phyloP scores from a whole-genome alignment of 257 asterid species.

The Fraxinus anomala region DNA sequence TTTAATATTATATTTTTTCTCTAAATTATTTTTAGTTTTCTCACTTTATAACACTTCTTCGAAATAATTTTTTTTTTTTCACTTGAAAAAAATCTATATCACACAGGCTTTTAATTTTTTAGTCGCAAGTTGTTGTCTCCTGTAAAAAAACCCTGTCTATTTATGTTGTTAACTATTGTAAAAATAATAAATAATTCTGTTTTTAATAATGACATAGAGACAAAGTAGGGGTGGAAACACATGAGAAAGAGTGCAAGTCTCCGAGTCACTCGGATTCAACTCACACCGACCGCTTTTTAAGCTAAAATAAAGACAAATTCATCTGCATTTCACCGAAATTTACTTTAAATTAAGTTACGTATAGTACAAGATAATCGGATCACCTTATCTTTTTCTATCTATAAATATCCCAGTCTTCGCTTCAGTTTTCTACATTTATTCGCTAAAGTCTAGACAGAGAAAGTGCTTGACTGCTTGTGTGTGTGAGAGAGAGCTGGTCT shows the following conservation, averaged over 20 bases:
- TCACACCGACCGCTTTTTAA: slow-evolving; percentile 31
- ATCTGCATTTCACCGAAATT: slow-evolving; percentile 38
- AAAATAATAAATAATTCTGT: no score
- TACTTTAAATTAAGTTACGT: slow-evolving; percentile 31
- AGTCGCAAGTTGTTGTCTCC: no score
- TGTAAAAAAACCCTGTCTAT: no score
- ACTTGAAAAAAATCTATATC: no score
- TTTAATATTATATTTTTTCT: no score
- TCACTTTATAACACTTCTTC: no score
- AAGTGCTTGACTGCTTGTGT: neutral
- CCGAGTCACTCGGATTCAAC: slow-evolving; percentile 40
- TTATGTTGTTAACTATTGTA: no score
- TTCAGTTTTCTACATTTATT: slow-evolving; percentile 13
- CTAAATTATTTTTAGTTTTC: no score
- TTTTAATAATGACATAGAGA: neutral
- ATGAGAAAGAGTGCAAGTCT: slow-evolving; percentile 23
- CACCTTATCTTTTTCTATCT: slow-evolving; percentile 37
- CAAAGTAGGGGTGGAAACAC: neutral
- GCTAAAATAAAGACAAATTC: slow-evolving; percentile 36
- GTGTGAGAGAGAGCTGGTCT: slow-evolving; percentile 26
- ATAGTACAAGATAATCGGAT: slow-evolving; percentile 54
- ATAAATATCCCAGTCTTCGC: slow-evolving; percentile 49
- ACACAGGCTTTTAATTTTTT: no score
- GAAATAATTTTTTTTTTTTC: no score
- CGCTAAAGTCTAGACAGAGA: slow-evolving; percentile 2